phyloP scores from a whole-genome alignment of 2,329 filamentous ascomycete genomes.

The Pyrenophora graminea region DNA sequence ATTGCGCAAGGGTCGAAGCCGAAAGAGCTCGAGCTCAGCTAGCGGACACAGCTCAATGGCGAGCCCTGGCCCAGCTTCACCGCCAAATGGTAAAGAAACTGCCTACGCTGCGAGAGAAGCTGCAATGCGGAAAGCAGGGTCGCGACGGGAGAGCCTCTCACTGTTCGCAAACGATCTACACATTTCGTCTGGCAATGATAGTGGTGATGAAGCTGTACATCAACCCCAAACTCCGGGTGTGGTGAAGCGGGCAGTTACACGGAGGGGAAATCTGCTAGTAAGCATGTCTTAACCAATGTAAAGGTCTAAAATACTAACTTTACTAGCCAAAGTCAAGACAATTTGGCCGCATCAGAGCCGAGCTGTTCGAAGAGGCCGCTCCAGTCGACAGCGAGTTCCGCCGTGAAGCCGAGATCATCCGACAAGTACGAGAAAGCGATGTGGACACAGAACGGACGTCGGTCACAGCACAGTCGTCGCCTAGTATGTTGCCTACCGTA shows the following conservation, averaged over 20 bases:
- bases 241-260: conserved; percentile 79
- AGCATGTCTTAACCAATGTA: conserved; percentile 40
- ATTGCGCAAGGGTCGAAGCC: conserved; percentile 61
- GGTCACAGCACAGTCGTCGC: conserved; percentile 69
- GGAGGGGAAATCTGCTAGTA: conserved; percentile 86
- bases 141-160: conserved; percentile 84
- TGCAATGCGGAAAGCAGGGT: conserved; percentile 54
- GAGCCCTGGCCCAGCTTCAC: conserved; percentile 75
- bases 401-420: conserved; percentile 92
- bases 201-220: conserved; percentile 67
- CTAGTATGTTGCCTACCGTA: conserved; percentile 63
- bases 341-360: conserved; percentile 90
- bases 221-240: conserved; percentile 67
- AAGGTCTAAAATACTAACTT: conserved; percentile 16
- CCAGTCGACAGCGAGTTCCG: conserved; percentile 87
- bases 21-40: conserved; percentile 70
- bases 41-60: conserved; percentile 71
- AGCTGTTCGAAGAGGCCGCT: conserved; percentile 82
- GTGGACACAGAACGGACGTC: conserved; percentile 60
- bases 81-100: conserved; percentile 63
- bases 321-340: conserved; percentile 89
- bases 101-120: conserved; percentile 61
- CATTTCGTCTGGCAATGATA: conserved; percentile 78
- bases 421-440: conserved; percentile 91
- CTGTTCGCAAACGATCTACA: conserved; percentile 88